Evolutionary conservation across 1,139 yeast species (phyloP), one percentile per base, ranked within the genome.

Genomic region (Lodderomyces parapsilosis): DNA sequence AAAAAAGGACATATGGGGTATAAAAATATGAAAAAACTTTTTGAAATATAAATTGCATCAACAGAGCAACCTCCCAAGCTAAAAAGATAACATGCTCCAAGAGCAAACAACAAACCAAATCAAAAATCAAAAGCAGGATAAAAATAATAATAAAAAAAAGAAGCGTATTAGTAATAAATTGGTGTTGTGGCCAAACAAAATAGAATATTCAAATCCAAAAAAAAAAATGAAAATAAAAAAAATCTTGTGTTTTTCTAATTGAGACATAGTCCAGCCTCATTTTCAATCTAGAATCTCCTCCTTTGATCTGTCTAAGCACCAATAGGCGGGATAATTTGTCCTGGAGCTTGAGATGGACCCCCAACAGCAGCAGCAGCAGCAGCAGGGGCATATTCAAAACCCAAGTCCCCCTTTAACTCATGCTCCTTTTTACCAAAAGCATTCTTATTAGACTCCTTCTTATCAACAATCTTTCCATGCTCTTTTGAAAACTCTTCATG

Each of bases 401-500:
- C 39, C 31, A 36, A 25, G 18, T 24, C 25, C 3, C 36, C 36
- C 30, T 19, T 28, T 18, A 28, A 28, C 10, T 28, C 36, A 32
- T 39, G 41, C 20, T 39, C 37, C 33, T 39, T 22, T 23, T 22
- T 25, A 13, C 34, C 33, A 23, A 11, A 14, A 8, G 38, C 15
- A 15, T 19, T 31, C 25, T 39, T 34, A 38, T 22, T 32, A 9
- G 31, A 15, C 18, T 27, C 30, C 28, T 38, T 38, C 27, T 27
- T 38, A 15, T 24, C 38, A 20, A 18, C 38, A 6, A 14, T 20
- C 18, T 25, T 39, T 3, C 22, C 33, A 10, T 17, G 20, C 13
- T 33, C 38, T 30, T 32, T 39, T 33, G 30, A 23, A 34, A 15
- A 39, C 36, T 34, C 34, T 33, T 34, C 38, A 33, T 34, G 38